phyloP scores from a whole-genome alignment of 441 rosid genomes.

The Adansonia rubrostipa region DNA sequence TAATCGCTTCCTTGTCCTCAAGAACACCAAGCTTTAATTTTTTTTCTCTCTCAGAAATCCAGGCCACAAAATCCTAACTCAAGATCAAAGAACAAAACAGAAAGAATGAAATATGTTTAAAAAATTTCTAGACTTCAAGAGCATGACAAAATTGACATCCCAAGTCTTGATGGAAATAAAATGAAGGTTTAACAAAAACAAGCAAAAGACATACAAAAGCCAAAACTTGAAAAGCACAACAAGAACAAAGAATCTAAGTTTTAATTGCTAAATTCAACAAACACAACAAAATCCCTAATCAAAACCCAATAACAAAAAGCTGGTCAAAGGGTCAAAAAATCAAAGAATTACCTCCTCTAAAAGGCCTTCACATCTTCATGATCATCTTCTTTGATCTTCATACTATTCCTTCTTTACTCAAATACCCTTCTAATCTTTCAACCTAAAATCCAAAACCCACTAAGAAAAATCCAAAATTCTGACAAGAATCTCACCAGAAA shows the following conservation, averaged over 20 bases:
- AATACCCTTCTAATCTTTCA: conserved; percentile 31
- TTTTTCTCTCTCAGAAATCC: conserved; percentile 13
- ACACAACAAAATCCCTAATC: conserved; percentile 17
- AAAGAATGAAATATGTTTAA: background rate
- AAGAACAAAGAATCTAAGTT: conserved; percentile 27
- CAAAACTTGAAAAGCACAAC: conserved; percentile 13
- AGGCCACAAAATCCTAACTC: conserved; percentile 21
- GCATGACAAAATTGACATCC: background rate
- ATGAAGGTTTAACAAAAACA: background rate
- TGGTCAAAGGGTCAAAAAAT: conserved; percentile 30
- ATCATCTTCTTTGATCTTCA: conserved; percentile 39
- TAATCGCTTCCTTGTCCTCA: background rate
- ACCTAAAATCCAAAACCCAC: conserved; percentile 41
- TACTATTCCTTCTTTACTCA: conserved; percentile 23
- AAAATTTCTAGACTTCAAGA: background rate
- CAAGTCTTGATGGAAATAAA: conserved; percentile 18
- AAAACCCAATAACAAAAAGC: conserved; percentile 30
- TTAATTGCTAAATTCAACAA: conserved; percentile 26
- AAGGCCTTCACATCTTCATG: conserved; percentile 26
- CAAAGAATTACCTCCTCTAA: conserved; percentile 13
- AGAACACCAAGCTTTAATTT: background rate
- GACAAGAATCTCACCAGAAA: conserved; percentile 32
- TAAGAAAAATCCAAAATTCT: conserved; percentile 25
- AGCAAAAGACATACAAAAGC: conserved; percentile 17
- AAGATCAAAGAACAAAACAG: conserved; percentile 22